These are phyloP conservation scores for Trichoderma sp. DNA, from an alignment of 2,329 filamentous ascomycete species.

Conservation along the genomic window DNA sequence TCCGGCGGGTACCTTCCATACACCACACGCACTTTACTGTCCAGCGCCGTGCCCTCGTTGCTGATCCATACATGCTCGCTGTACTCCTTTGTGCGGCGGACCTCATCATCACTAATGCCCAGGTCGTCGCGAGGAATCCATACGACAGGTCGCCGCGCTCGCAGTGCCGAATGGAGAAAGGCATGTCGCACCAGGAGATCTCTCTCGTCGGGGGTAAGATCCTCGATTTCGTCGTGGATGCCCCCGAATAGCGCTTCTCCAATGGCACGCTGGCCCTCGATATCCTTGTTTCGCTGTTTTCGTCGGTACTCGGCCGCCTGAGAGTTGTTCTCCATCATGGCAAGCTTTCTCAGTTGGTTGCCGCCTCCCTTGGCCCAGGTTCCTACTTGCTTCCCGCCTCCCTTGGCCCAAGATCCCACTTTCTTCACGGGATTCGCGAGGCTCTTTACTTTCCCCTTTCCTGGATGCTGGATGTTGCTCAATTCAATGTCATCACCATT, in stretches of 20 bases:
- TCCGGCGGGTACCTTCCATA: slow-evolving; percentile 86
- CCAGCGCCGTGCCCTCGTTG: slow-evolving; percentile 86
- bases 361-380: slow-evolving; percentile 47
- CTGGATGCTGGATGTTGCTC: slow-evolving; percentile 39
- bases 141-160: slow-evolving; percentile 80
- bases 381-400: slow-evolving; percentile 36
- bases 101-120: slow-evolving; percentile 89
- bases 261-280: slow-evolving; percentile 72
- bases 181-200: slow-evolving; percentile 83
- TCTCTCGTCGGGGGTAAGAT: slow-evolving; percentile 85
- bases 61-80: slow-evolving; percentile 88
- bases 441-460: slow-evolving; percentile 26
- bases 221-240: slow-evolving; percentile 90
- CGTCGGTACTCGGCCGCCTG: slow-evolving; percentile 52
- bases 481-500: slow-evolving; percentile 44
- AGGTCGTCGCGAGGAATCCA: slow-evolving; percentile 94
- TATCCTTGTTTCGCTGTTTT: slow-evolving; percentile 57
- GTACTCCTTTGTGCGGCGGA: slow-evolving; percentile 72
- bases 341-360: slow-evolving; percentile 50
- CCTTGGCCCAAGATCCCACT: slow-evolving; percentile 50
- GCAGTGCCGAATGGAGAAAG: slow-evolving; percentile 86
- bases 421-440: slow-evolving; percentile 51
- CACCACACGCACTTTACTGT: slow-evolving; percentile 78
- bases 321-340: slow-evolving; percentile 36
- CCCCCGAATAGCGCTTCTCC: slow-evolving; percentile 83